Evolutionary conservation across 1,284 basidiomycete species (phyloP).

Genomic region (Microbotryum intermedium): DNA sequence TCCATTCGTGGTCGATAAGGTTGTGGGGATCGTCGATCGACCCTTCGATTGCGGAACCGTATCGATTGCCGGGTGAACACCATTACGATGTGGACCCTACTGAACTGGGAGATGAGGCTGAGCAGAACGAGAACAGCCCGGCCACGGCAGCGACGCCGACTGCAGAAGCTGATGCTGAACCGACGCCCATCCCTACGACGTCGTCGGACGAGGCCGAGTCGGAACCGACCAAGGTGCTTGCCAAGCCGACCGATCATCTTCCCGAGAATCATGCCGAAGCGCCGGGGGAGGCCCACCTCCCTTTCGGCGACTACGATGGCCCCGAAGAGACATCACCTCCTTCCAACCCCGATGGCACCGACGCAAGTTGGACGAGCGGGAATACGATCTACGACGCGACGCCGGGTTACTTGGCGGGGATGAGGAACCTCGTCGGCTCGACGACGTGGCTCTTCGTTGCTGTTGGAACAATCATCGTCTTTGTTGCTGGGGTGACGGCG

Average conservation of each 20-base stretch:
- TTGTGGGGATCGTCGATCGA: slow-evolving; percentile 89
- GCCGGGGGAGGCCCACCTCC: slow-evolving; percentile 30
- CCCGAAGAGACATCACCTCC: slow-evolving; percentile 2
- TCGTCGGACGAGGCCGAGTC: slow-evolving; percentile 28
- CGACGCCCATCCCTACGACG: slow-evolving; percentile 37
- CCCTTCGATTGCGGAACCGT: slow-evolving; percentile 56
- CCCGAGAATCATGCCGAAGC: slow-evolving; percentile 69
- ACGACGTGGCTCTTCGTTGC: slow-evolving; percentile 41
- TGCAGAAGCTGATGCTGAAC: not conserved
- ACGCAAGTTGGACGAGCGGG: not conserved
- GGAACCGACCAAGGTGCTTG: slow-evolving; percentile 50
- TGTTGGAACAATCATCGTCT: slow-evolving; percentile 38
- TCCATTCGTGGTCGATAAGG: slow-evolving; percentile 85
- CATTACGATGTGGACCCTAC: slow-evolving; percentile 32
- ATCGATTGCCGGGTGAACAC: slow-evolving; percentile 44
- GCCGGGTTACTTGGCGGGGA: slow-evolving; percentile 27
- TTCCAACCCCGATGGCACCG: not conserved
- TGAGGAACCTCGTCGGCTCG: slow-evolving; percentile 28
- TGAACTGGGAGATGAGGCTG: slow-evolving; percentile 22
- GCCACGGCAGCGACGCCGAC: slow-evolving; percentile 25
- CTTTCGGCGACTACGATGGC: slow-evolving; percentile 12
- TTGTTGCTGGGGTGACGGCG: slow-evolving; percentile 36
- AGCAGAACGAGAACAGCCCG: slow-evolving; percentile 31
- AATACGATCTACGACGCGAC: slow-evolving; percentile 10
- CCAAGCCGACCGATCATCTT: slow-evolving; percentile 80